Conservation (phyloP, 352 stramenopile species). For the Bremia lactucae region DNA sequence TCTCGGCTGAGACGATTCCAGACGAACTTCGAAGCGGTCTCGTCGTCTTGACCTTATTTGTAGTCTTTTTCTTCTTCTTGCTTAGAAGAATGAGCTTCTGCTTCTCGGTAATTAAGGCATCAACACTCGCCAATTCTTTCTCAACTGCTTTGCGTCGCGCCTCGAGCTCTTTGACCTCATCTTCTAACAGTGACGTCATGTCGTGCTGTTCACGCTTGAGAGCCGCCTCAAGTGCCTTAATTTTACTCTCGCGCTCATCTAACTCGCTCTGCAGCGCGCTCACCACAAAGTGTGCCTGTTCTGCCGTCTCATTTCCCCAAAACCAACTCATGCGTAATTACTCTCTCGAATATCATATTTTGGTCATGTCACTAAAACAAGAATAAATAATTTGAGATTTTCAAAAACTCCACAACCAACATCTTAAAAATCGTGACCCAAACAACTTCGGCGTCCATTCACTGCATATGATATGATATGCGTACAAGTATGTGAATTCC, state of each 20-base stretch:
- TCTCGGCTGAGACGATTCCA: too few relatives aligned
- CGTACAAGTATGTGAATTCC: too few relatives aligned
- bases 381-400: too few relatives aligned
- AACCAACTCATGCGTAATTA: constrained; percentile 54
- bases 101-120: constrained; percentile 53
- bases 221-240: constrained; percentile 63
- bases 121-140: constrained; percentile 36
- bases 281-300: constrained; percentile 80
- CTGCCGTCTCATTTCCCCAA: constrained; percentile 77
- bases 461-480: too few relatives aligned
- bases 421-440: too few relatives aligned
- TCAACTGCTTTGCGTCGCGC: constrained; percentile 27
- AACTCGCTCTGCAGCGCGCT: constrained; percentile 69
- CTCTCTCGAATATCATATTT: background rate
- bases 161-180: constrained; percentile 63
- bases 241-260: constrained; percentile 73
- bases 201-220: constrained; percentile 69
- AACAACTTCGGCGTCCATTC: too few relatives aligned
- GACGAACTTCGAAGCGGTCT: too few relatives aligned
- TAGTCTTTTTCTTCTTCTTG: constrained; percentile 42
- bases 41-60: constrained; percentile 28
- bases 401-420: too few relatives aligned
- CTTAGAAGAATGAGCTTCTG: constrained; percentile 41
- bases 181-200: constrained; percentile 39
- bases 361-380: background rate